A percentile compares a stretch with the other conserved stretches of the same genome.
Conservation (phyloP, 257 asterid species). For the Cinchona pubescens region DNA sequence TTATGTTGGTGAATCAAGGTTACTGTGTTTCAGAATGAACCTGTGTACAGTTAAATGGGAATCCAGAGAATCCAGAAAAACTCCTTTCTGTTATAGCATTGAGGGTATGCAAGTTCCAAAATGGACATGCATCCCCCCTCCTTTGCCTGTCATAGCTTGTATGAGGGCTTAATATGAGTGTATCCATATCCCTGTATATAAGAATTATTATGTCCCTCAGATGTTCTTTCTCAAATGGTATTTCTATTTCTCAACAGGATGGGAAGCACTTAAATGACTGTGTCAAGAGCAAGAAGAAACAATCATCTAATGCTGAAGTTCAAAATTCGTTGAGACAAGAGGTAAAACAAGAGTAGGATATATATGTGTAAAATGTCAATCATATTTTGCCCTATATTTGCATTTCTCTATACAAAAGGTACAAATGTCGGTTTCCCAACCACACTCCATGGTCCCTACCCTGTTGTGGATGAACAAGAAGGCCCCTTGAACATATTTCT, state of each 20-base stretch:
- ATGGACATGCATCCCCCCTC: background rate
- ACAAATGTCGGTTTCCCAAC: background rate
- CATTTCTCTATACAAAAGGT: background rate
- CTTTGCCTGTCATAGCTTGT: background rate
- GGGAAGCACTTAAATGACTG: slow-evolving; percentile 33
- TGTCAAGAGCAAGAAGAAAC: slow-evolving; percentile 41
- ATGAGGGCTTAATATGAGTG: background rate
- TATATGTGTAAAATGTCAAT: background rate
- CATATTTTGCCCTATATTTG: background rate
- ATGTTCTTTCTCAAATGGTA: slow-evolving; percentile 7
- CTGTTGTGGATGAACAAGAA: background rate
- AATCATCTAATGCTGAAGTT: slow-evolving; percentile 50
- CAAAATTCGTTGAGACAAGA: slow-evolving; percentile 76
- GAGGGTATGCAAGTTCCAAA: background rate
- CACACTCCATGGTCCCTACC: background rate
- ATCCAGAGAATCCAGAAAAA: background rate
- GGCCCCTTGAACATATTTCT: background rate
- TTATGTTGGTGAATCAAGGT: slow-evolving; percentile 17
- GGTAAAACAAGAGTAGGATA: slow-evolving; percentile 37
- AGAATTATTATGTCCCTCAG: too few relatives aligned
- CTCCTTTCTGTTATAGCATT: background rate
- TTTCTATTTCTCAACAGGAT: slow-evolving; percentile 39
- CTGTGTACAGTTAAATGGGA: background rate
- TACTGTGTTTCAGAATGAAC: background rate
- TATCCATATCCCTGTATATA: background rate